Evolutionary conservation across 106 monocot genomes (phyloP), one percentile per base, ranked within the genome.

Genomic region (Agapanthus africanus): DNA sequence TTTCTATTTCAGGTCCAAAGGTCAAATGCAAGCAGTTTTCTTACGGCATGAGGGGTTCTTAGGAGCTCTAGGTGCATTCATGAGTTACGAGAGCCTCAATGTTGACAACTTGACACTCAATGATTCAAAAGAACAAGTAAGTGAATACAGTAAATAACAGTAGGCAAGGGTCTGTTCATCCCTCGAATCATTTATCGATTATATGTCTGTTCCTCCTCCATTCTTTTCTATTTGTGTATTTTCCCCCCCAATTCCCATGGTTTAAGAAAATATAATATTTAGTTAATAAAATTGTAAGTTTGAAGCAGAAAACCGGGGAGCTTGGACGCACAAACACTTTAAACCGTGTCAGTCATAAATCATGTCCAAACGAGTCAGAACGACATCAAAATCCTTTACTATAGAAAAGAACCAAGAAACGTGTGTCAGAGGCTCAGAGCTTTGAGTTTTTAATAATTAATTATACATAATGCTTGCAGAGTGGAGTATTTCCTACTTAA

Each of bases 21-120:
- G 89, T 54, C 82, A 89, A 73, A 85, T 82, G 85, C 82, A 89
- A 79, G 85, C 89, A 38, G 34, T 85, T 40, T 89, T 89, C 56
- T 72, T 89, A 19, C 82, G 79, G 4, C 89, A 89, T 63, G 89
- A 89, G 57, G 89, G 89, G 7, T 89, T 82, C 75, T 75, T 89
- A 73, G 89, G 89, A 52, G 85, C 89, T 33, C 40, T 89, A 39
- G 89, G 89, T 75, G 85, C 89, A 66, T 77, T 89, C 69, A 77
- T 72, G 69, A 80, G 79, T 74, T 75, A 89, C 63, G 71, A 35
- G 1, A 73, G 77, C 38, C 36, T 80, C 61, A 66, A 73, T 26
- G 15, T 47, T 59, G 40, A 77, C 51, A 79, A 77, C n/a, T 70
- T 72, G 63, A 40, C 34, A 54, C 35, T 54, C 36, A 73, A 67